A percentile compares a stretch with the other conserved stretches of the same genome.
These are phyloP conservation scores for Brachypodium distachyon DNA, from an alignment of 202 grass and related monocot genomes.

Conservation along the genomic window DNA sequence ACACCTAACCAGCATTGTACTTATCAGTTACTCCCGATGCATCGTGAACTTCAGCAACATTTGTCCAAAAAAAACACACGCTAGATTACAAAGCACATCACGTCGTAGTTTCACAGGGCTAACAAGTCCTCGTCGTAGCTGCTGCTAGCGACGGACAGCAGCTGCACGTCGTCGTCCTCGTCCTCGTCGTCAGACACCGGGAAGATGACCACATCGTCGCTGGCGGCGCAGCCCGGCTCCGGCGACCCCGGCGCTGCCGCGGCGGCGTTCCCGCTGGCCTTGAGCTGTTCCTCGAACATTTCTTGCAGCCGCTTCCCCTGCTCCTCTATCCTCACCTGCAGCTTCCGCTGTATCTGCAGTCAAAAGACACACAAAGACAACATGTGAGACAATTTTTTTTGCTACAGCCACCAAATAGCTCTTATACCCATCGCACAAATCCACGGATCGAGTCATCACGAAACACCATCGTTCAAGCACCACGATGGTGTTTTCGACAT, in stretches of 20 bases:
- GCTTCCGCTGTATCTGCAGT: constrained; percentile 50
- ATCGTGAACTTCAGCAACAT: neutral
- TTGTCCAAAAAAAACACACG: too few species aligned
- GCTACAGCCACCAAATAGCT: too few species aligned
- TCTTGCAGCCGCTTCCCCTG: constrained; percentile 68
- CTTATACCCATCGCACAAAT: too few species aligned
- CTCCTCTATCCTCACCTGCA: constrained; percentile 82
- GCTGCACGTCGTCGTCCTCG: constrained; percentile 17
- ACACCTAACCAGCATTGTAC: neutral
- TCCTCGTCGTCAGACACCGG: neutral
- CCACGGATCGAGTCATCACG: too few species aligned
- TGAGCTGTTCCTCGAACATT: constrained; percentile 84
- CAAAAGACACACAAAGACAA: neutral
- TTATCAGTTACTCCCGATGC: neutral
- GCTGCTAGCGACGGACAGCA: constrained; percentile 10
- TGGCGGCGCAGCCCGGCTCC: neutral
- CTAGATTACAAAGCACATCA: neutral
- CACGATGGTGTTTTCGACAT: too few species aligned
- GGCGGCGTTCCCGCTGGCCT: constrained; percentile 27
- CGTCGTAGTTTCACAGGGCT: neutral
- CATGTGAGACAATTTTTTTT: neutral
- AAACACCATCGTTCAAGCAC: too few species aligned
- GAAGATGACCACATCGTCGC: neutral
- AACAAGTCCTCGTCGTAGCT: constrained; percentile 30
- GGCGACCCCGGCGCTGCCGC: constrained; percentile 12